Conservation (phyloP, 1,284 basidiomycete genomes). For the Puccinia sorghi region DNA sequence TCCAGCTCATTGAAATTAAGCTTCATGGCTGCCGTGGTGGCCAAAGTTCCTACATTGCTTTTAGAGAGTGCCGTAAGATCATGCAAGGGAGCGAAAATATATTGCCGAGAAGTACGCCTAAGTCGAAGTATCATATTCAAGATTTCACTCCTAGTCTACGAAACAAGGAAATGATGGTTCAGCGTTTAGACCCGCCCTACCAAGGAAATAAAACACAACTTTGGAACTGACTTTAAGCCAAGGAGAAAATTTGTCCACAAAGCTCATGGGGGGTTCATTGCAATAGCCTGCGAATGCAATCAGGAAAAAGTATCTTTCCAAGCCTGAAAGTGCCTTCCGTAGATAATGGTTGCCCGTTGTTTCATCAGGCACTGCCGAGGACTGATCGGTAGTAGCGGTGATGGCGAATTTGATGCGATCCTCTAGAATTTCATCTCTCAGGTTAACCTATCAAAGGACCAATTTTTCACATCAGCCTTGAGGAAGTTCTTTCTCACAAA, state of each 20-base stretch:
- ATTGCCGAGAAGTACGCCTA: constrained; percentile 71
- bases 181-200: constrained; percentile 8
- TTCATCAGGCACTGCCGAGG: constrained; percentile 62
- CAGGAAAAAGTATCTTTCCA: constrained; percentile 78
- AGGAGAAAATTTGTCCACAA: constrained; percentile 73
- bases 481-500: background rate
- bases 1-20: constrained; percentile 64
- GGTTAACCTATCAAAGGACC: constrained; percentile 68
- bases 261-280: constrained; percentile 67
- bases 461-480: background rate
- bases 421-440: constrained; percentile 82
- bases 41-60: constrained; percentile 63
- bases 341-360: constrained; percentile 60
- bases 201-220: background rate
- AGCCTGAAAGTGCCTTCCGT: constrained; percentile 61
- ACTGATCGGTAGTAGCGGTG: constrained; percentile 63
- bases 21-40: constrained; percentile 55
- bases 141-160: constrained; percentile 50
- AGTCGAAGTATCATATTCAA: constrained; percentile 69
- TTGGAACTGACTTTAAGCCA: constrained; percentile 72
- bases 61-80: constrained; percentile 79
- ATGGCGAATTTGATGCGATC: constrained; percentile 81
- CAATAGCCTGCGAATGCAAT: constrained; percentile 92
- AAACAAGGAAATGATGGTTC: constrained; percentile 28
- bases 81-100: constrained; percentile 81